A percentile compares a stretch with the other conserved stretches of the same genome.
These are phyloP conservation scores for Nemophila menziesii DNA, from an alignment of 257 asterid species.

Conservation along the genomic window DNA sequence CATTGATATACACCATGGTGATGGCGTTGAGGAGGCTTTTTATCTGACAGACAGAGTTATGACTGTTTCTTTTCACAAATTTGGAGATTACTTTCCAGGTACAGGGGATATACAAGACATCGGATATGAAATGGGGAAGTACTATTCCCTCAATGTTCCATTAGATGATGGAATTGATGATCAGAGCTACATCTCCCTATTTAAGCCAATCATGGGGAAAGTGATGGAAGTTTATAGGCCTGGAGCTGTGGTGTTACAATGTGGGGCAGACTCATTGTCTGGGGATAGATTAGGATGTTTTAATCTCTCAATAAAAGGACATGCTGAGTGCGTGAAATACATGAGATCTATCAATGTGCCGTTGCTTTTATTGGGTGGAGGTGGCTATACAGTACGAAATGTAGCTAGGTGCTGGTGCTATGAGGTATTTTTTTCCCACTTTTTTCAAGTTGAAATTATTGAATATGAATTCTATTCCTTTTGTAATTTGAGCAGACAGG, in stretches of 20 bases:
- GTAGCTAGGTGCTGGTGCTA: constrained; percentile 5
- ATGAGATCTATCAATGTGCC: constrained; percentile 8
- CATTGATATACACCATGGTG: constrained; percentile 6
- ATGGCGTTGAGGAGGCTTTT: constrained; percentile 6
- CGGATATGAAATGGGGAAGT: neutral
- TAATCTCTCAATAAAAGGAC: constrained; percentile 4
- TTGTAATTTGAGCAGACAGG: too few species aligned
- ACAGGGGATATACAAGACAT: constrained; percentile 3
- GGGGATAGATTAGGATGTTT: constrained; percentile 5
- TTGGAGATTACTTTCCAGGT: constrained; percentile 3
- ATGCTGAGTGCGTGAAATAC: constrained; percentile 3
- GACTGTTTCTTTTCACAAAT: constrained; percentile 5
- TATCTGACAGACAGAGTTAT: constrained; percentile 4
- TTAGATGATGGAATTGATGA: constrained; percentile 5
- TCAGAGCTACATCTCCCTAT: neutral
- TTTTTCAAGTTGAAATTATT: too few species aligned
- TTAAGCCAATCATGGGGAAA: constrained; percentile 4
- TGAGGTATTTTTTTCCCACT: too few species aligned
- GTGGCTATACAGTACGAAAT: constrained; percentile 6
- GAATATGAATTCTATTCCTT: too few species aligned
- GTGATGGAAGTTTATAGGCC: constrained; percentile 5
- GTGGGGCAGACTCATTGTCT: constrained; percentile 6
- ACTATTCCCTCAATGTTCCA: constrained; percentile 5
- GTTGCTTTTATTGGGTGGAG: constrained; percentile 3
- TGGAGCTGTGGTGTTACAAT: constrained; percentile 3